Evolutionary conservation across 805 yeast species (phyloP), one percentile per base, ranked within the genome.

Genomic region (Saturnispora sanitii): DNA sequence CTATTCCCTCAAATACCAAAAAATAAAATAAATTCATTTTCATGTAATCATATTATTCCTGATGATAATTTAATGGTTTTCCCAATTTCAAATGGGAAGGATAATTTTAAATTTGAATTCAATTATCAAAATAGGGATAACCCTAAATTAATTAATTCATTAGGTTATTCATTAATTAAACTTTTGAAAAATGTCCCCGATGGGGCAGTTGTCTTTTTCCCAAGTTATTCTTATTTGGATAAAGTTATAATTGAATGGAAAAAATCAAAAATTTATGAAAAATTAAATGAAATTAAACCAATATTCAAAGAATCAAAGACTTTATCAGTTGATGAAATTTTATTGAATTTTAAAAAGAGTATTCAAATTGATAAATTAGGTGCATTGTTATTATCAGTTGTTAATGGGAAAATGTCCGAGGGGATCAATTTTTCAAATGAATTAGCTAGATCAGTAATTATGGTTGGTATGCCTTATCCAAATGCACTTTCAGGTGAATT

Each of bases 361-460:
- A 66, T 79, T 9, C 48, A 52, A 2, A 52, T 56, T 0, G 45
- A 50, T 7, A 33, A 41, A 19, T 48, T 54, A 4, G 90, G 92
- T 1, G 88, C 94, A 0, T 50, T 82, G 2, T 57, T 88, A 4
- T 64, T 90, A 22, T 77, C 95, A 0, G 95, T 90, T 1, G 94
- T 90, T 13, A 96, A 96, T 2, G 97, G 96, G 0, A 81, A 81
- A 53, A 67, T 88, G 62, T 84, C 95, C 0, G 97, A 88, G 58
- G 97, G 97, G 4, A 90, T 88, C 33, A 88, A 88, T 55, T 88
- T 90, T 56, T 74, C 88, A 9, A 90, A 87, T 53, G 77, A 80
- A 30, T 61, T 90, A n/a, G 95, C 95, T 1, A 66, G 96, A 43
- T 87, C 84, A 0, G 88, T 90, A 0, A 64, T 84, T 2, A 80